Evolutionary conservation across 768 basidiomycete species (phyloP).

Genomic region (Pleurotus eryngii): DNA sequence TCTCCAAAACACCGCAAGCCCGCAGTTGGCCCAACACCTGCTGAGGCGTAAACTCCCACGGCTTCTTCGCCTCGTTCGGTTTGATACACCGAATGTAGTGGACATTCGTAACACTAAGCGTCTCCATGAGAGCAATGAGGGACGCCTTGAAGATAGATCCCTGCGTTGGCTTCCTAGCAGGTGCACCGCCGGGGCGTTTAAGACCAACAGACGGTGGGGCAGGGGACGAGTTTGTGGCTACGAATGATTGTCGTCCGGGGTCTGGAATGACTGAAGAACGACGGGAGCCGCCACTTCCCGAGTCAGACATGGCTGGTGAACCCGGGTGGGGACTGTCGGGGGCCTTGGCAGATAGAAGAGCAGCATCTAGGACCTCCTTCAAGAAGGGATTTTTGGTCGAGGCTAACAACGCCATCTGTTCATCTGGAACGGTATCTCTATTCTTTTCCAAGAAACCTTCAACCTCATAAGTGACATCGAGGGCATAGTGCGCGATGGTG

Average conservation of each 20-base stretch:
- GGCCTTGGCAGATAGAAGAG: conserved; percentile 68
- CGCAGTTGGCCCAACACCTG: conserved; percentile 93
- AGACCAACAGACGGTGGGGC: conserved; percentile 23
- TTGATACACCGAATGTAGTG: conserved; percentile 99
- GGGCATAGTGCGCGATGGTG: conserved; percentile 96
- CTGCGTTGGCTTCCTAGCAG: conserved; percentile 90
- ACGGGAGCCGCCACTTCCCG: conserved; percentile 72
- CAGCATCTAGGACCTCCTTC: conserved; percentile 91
- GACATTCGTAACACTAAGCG: conserved; percentile 94
- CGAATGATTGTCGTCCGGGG: conserved; percentile 74
- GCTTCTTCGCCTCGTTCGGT: conserved; percentile 93
- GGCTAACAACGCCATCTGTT: conserved; percentile 88
- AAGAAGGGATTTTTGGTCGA: conserved; percentile 89
- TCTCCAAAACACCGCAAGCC: conserved; percentile 98
- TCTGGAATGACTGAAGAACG: conserved; percentile 86
- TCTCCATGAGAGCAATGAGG: conserved; percentile 92
- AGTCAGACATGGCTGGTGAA: conserved; percentile 77
- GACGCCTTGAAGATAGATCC: conserved; percentile 99
- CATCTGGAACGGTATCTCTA: conserved; percentile 96
- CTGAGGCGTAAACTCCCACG: conserved; percentile 96
- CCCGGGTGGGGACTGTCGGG: conserved; percentile 67
- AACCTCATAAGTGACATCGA: conserved; percentile 97
- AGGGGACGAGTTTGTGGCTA: conserved; percentile 43
- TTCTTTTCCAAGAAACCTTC: conserved; percentile 99
- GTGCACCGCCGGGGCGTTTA: conserved; percentile 58